Evolutionary conservation across 768 basidiomycete genomes (phyloP).

Genomic region (Lactifluus pinguis): DNA sequence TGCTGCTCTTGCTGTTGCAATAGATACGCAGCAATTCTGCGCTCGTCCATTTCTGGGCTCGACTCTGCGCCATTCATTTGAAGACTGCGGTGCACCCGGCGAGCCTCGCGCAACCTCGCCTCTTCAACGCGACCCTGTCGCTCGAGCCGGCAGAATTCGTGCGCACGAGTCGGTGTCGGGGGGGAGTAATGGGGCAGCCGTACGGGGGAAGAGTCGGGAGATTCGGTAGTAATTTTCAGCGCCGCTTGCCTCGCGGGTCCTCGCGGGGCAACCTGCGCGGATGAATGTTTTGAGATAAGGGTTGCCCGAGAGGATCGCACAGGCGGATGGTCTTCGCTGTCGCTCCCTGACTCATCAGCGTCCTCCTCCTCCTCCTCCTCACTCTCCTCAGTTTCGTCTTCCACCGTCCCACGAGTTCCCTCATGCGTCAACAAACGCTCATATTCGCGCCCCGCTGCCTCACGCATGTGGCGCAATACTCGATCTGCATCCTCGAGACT

Average conservation of each 20-base stretch:
- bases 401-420: background rate
- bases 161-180: constrained; percentile 21
- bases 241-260: background rate
- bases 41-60: background rate
- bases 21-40: background rate
- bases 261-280: background rate
- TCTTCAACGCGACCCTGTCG: constrained; percentile 14
- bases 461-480: constrained; percentile 31
- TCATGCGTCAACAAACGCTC: constrained; percentile 1
- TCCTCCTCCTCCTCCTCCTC: constrained; percentile 10
- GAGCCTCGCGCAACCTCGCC: constrained; percentile 8
- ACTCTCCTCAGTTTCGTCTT: constrained; percentile 6
- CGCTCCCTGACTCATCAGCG: constrained; percentile 1
- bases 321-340: background rate
- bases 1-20: background rate
- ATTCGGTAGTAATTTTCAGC: constrained; percentile 6
- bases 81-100: background rate
- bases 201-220: background rate
- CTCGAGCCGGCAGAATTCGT: constrained; percentile 11
- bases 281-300: background rate
- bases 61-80: background rate
- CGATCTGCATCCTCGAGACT: constrained; percentile 33
- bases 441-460: constrained; percentile 27
- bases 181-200: constrained; percentile 19
- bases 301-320: background rate